These are phyloP conservation scores for Suhomyces guaymorum DNA, from an alignment of 1,139 yeast species.

Conservation along the genomic window DNA sequence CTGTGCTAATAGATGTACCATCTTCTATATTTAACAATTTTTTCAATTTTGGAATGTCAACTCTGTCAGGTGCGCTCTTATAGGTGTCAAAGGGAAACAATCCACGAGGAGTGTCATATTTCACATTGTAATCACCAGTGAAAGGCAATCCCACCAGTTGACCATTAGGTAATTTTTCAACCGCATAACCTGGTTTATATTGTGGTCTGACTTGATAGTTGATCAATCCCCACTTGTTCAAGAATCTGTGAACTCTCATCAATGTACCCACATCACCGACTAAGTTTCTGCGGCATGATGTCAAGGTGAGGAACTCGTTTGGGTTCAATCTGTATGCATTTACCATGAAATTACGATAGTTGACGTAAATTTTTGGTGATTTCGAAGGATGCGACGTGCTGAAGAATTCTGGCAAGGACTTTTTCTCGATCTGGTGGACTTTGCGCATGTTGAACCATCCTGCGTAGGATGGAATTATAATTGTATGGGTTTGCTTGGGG, in stretches of 20 bases:
- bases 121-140: conserved; percentile 67
- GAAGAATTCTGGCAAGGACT: conserved; percentile 91
- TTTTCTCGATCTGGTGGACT: conserved; percentile 62
- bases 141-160: conserved; percentile 54
- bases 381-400: conserved; percentile 72
- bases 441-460: conserved; percentile 82
- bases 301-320: conserved; percentile 85
- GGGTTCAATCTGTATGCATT: conserved; percentile 92
- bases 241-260: conserved; percentile 84
- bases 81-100: conserved; percentile 88
- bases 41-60: conserved; percentile 59
- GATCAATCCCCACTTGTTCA: conserved; percentile 94
- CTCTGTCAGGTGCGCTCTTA: conserved; percentile 54
- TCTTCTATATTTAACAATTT: conserved; percentile 37
- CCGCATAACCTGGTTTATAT: conserved; percentile 60
- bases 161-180: conserved; percentile 58
- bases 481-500: conserved; percentile 73
- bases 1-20: conserved; percentile 6
- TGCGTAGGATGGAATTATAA: conserved; percentile 91
- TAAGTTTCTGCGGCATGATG: conserved; percentile 91
- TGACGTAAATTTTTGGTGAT: conserved; percentile 83
- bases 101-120: conserved; percentile 91
- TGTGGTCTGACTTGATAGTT: conserved; percentile 87
- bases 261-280: conserved; percentile 96
- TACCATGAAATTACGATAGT: conserved; percentile 91